Percentiles rank a stretch among this genome's conserved stretches.
These are phyloP conservation scores for Vinca minor DNA, from an alignment of 257 asterid species.

Conservation along the genomic window DNA sequence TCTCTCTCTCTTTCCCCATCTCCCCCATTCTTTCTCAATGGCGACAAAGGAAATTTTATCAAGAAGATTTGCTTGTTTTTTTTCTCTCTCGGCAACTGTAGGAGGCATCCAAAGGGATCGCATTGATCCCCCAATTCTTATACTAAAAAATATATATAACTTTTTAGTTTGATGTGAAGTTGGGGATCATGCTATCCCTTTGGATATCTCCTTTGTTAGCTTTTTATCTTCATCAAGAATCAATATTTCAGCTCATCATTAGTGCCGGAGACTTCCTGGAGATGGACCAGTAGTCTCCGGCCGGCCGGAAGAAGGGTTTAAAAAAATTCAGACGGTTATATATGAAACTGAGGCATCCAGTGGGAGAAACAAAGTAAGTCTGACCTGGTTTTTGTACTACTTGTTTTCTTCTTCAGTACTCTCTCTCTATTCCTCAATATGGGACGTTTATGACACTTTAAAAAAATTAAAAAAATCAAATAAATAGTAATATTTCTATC, in stretches of 20 bases:
- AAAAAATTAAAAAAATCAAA: no score
- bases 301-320: neutral
- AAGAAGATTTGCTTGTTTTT: conserved; percentile 9
- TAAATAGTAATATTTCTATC: no score
- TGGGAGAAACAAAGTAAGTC: conserved; percentile 5
- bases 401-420: neutral
- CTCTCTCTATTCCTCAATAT: no score
- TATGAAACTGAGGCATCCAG: conserved; percentile 5
- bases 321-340: neutral
- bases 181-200: conserved; percentile 67
- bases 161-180: conserved; percentile 1
- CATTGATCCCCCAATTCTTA: conserved; percentile 72
- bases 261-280: neutral
- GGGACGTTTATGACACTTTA: no score
- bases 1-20: no score
- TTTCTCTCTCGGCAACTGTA: conserved; percentile 44
- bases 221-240: conserved; percentile 11
- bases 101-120: conserved; percentile 99
- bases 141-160: neutral
- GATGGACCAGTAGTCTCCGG: neutral
- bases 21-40: neutral
- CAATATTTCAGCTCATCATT: conserved; percentile 6
- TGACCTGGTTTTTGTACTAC: neutral
- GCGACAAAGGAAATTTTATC: neutral
- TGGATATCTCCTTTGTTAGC: conserved; percentile 67